Base-by-base conservation (phyloP, 805 yeast genomes). In the Lipomyces yamanashiensis region DNA sequence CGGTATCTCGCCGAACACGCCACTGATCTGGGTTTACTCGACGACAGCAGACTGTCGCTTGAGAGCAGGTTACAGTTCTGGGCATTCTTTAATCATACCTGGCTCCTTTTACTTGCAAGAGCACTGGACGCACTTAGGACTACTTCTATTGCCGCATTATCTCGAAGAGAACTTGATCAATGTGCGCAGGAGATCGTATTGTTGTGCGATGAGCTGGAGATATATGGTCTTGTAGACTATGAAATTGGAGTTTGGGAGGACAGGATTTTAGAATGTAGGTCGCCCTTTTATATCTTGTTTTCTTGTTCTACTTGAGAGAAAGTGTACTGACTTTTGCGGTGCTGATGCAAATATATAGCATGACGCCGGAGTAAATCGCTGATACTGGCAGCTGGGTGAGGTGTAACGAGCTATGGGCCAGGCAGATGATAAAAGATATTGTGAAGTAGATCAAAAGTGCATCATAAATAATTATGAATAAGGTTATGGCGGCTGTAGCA, bases 171-270 rank as follows among this genome's bases (percentile, higher is more conserved):
- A 44, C 55, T 64, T 8, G 62, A 58, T 19, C 50, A 57, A 13
- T 23, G 63, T 41, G 62, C 58, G 19, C 54, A 21, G 19, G 39
- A 21, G 12, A 43, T 65, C 34, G 54, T 65, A 21, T 12, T 40
- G 7, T 39, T 62, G 21, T 48, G 62, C 4, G 68, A 65, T 39
- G n/a, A 36, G 2, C 23, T 65, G 39, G 57, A 65, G 50, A 37
- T n/a, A 28, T 63, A 36, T 51, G 68, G 68, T 3, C 59, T 65
- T 4, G 68, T 65, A 8, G 68, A 65, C 55, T 65, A 65, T 52
- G 68, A 65, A 13, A 21, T 63, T 34, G 68, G 67, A 6, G 54
- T 65, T 2, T 63, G 67, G 68, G 67, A 65, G 36, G 64, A 65
- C 13, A 59, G 58, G 40, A 56, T 62, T 7, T 34, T 65, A 7